phyloP scores from a whole-genome alignment of 805 yeast genomes.

The Kurtzmaniella fragi region DNA sequence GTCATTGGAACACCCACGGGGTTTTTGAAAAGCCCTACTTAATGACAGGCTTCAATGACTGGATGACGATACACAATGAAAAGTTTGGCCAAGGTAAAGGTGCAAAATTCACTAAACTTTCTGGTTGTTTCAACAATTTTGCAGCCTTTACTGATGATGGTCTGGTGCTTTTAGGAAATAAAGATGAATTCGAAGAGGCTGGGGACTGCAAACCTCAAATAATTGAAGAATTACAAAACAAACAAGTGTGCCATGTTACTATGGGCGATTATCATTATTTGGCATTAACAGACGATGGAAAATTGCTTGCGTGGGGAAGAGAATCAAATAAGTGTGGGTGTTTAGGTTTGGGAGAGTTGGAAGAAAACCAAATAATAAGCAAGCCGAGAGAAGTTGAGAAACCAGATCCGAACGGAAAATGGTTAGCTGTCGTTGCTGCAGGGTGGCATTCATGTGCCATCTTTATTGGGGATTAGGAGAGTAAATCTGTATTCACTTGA shows the following conservation, averaged over 20 bases:
- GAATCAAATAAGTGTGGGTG: conserved; percentile 64
- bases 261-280: conserved; percentile 70
- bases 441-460: conserved; percentile 82
- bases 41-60: conserved; percentile 24
- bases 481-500: too few relatives aligned
- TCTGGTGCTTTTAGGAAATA: conserved; percentile 38
- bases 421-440: conserved; percentile 62
- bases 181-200: conserved; percentile 8
- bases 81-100: conserved; percentile 7
- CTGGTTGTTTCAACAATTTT: conserved; percentile 51
- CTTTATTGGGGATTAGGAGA: background rate
- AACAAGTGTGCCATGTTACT: conserved; percentile 48
- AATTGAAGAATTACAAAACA: conserved; percentile 40
- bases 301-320: conserved; percentile 60
- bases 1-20: conserved; percentile 4
- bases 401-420: conserved; percentile 42
- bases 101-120: conserved; percentile 43
- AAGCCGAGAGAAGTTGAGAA: conserved; percentile 20
- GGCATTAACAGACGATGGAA: conserved; percentile 58
- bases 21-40: conserved; percentile 10
- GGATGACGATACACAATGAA: conserved; percentile 19
- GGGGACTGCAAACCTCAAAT: conserved; percentile 19
- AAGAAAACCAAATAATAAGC: conserved; percentile 9
- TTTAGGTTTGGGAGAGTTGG: conserved; percentile 50
- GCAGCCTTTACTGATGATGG: conserved; percentile 53